Evolutionary conservation across 352 stramenopile species (phyloP).

Genomic region (Globisporangium acanthophoron): DNA sequence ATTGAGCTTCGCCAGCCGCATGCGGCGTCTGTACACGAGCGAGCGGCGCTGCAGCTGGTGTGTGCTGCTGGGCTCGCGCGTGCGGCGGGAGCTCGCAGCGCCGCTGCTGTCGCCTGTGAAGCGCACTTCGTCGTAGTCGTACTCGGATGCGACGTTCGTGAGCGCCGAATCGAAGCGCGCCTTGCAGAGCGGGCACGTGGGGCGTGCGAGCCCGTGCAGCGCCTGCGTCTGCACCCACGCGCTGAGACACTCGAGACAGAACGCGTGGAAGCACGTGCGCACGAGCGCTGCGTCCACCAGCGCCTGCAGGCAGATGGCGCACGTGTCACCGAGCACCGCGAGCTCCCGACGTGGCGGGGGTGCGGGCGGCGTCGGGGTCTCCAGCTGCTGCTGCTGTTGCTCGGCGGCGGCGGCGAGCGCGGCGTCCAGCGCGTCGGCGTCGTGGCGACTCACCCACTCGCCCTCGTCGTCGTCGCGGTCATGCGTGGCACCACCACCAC

Average conservation of each 20-base stretch:
- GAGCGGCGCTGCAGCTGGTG: constrained; percentile 27
- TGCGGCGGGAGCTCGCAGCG: constrained; percentile 4
- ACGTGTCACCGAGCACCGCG: constrained; percentile 63
- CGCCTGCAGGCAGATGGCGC: constrained; percentile 61
- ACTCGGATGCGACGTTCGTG: constrained; percentile 59
- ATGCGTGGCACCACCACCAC: background rate
- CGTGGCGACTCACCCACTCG: constrained; percentile 40
- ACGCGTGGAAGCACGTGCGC: constrained; percentile 59
- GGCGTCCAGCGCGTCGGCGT: constrained; percentile 4
- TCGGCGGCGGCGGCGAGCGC: background rate
- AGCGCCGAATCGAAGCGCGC: constrained; percentile 46
- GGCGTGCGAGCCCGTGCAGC: constrained; percentile 39
- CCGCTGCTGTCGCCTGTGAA: constrained; percentile 27
- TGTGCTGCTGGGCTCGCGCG: constrained; percentile 8
- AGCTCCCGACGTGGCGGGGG: constrained; percentile 26
- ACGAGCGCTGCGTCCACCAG: constrained; percentile 59
- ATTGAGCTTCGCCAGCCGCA: constrained; percentile 50
- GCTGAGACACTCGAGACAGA: constrained; percentile 62
- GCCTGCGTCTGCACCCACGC: constrained; percentile 55
- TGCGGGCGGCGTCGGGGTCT: background rate
- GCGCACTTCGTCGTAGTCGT: constrained; percentile 46
- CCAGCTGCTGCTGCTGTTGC: background rate
- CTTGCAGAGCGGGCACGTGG: constrained; percentile 73
- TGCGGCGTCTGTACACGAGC: constrained; percentile 47
- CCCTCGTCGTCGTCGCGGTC: constrained; percentile 27